Percentiles rank a stretch among this genome's conserved stretches.
Evolutionary conservation across 495 filamentous ascomycete species (phyloP).

Genomic region (Neurospora africana): DNA sequence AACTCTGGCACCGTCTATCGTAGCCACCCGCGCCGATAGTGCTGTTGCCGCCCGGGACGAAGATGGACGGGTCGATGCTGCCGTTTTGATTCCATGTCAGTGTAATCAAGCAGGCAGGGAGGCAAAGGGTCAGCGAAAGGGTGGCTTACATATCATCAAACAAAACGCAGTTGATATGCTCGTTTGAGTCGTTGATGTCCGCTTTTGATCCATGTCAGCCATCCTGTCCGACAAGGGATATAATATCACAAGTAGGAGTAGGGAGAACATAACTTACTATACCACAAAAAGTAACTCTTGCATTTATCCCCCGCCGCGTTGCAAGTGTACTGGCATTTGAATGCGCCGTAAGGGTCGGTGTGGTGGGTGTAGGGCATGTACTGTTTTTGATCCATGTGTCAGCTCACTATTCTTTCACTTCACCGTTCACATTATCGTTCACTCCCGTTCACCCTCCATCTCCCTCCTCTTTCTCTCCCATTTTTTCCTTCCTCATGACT

Average conservation of each 20-base stretch:
- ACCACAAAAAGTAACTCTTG: conserved; percentile 21
- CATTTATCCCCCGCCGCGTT: conserved; percentile 16
- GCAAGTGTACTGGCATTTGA: conserved; percentile 28
- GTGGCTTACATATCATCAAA: conserved; percentile 25
- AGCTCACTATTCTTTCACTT: background rate
- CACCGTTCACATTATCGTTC: too few species aligned
- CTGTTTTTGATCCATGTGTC: conserved; percentile 1
- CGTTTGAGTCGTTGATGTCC: conserved; percentile 5
- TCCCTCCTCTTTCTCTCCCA: background rate
- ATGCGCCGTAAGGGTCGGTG: conserved; percentile 18
- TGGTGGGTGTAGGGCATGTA: conserved; percentile 9
- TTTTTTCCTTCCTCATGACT: too few species aligned
- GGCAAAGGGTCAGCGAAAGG: background rate
- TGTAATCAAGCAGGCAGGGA: background rate
- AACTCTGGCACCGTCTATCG: conserved; percentile 12
- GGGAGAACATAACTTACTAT: conserved; percentile 13
- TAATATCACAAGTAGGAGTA: background rate
- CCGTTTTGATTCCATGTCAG: background rate
- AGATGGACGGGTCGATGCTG: conserved; percentile 14
- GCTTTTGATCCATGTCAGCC: background rate
- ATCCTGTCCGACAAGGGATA: background rate
- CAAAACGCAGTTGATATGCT: conserved; percentile 20
- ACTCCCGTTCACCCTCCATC: background rate
- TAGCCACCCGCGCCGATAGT: conserved; percentile 18
- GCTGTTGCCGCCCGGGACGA: conserved; percentile 7